Evolutionary conservation across 176 grass and related monocot species (phyloP), one percentile per base, ranked within the genome.

Genomic region (Otatea glauca): DNA sequence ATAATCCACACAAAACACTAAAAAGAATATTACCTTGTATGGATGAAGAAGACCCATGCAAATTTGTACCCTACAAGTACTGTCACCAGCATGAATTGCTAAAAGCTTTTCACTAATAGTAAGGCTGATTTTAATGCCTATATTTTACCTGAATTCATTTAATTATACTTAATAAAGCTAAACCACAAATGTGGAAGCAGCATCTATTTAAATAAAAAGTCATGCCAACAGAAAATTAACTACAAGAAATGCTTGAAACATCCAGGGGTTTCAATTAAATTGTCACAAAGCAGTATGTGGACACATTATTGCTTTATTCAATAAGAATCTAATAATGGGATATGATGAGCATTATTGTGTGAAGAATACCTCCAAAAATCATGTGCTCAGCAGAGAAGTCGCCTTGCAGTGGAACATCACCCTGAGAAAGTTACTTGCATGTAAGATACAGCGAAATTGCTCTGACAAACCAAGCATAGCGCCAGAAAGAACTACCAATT

Each of bases 31-130:
- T 72, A 98, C 96, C 96, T 95, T 98, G 88, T 94, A 98, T 76
- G 96, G 93, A 84, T 95, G 89, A 80, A 98, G 89, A 82, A 98
- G 96, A 7, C 96, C 93, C 96, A 98, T 95, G 89, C 96, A 98
- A 73, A 98, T 98, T 80, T 98, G 96, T 62, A 98, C 93, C 76
- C 96, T 80, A 81, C 50, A 86, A 49, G n/a, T 81, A 70, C 27
- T 10, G 21, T 83, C 79, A 84, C 27, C 14, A 74, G 11, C 62
- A 85, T 75, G 8, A 83, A 72, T 65, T 16, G 23, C 50, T 6
- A 44, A 43, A 20, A 54, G 51, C 51, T 54, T 23, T 69, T 32
- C 48, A 78, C 2, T 62, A 48, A 23, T 4, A 58, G 14, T 2
- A 62, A 45, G 2, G 20, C 1, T 44, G 56, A 77, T 20, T 81